Evolutionary conservation across 2,329 filamentous ascomycete genomes (phyloP).

Genomic region (Trichophaea hybrida): DNA sequence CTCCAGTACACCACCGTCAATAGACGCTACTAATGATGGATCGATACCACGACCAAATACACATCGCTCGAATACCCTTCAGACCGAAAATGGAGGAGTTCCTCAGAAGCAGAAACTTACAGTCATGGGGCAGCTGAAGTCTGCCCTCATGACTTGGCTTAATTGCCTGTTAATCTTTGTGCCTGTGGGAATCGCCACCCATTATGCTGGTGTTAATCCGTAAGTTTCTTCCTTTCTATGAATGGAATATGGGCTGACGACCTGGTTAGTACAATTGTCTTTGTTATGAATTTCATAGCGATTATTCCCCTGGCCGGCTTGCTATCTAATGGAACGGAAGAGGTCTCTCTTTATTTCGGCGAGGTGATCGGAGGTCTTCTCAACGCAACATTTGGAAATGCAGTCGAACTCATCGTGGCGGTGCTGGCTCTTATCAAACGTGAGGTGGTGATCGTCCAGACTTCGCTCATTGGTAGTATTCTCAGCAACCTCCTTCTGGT

Average conservation of each 20-base stretch:
- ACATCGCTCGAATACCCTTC: no score
- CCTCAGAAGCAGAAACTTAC: slow-evolving; percentile 41
- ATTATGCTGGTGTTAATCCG: slow-evolving; percentile 41
- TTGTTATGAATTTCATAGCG: slow-evolving; percentile 84
- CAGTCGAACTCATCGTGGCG: slow-evolving; percentile 77
- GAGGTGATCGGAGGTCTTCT: slow-evolving; percentile 78
- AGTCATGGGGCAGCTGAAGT: slow-evolving; percentile 50
- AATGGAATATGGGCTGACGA: background rate
- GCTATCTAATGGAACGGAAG: slow-evolving; percentile 78
- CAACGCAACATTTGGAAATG: slow-evolving; percentile 85
- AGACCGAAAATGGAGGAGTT: no score
- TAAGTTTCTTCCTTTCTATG: slow-evolving; percentile 28
- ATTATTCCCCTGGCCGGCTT: slow-evolving; percentile 81
- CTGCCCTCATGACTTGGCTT: slow-evolving; percentile 70
- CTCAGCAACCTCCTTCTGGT: slow-evolving; percentile 83
- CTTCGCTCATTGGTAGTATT: slow-evolving; percentile 81
- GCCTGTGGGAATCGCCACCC: slow-evolving; percentile 62
- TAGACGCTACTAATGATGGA: no score
- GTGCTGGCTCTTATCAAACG: slow-evolving; percentile 63
- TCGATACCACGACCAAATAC: no score
- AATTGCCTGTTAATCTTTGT: slow-evolving; percentile 68
- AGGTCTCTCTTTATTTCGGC: slow-evolving; percentile 66
- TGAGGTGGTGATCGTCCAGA: slow-evolving; percentile 76
- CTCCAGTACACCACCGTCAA: no score
- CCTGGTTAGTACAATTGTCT: slow-evolving; percentile 42